Percentiles rank a stretch among this genome's conserved stretches.
phyloP scores from a whole-genome alignment of 257 asterid genomes.

The Gentiana macrophylla region DNA sequence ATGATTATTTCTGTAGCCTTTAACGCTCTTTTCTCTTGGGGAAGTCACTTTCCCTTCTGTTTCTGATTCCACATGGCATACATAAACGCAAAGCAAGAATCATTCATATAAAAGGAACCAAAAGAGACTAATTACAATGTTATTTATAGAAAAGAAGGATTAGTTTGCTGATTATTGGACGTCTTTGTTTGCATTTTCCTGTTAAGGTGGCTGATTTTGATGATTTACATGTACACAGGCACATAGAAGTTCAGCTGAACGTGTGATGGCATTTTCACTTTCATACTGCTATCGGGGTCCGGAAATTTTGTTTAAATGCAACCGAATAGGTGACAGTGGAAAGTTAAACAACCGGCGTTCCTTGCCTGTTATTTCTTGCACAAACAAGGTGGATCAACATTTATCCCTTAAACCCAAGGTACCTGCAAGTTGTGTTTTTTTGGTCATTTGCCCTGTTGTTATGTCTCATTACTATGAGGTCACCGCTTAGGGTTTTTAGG shows the following conservation, averaged over 20 bases:
- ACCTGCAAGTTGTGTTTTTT: neutral
- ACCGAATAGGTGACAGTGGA: conserved; percentile 9
- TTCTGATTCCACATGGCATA: too few species aligned
- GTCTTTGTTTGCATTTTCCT: too few species aligned
- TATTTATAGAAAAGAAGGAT: too few species aligned
- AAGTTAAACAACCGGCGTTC: conserved; percentile 10
- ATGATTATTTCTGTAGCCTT: too few species aligned
- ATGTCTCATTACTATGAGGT: neutral
- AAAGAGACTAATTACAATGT: too few species aligned
- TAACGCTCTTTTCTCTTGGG: too few species aligned
- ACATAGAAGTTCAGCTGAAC: neutral
- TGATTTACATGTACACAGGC: too few species aligned
- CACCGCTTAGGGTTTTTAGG: neutral
- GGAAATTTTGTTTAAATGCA: conserved; percentile 16
- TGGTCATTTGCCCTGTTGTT: neutral
- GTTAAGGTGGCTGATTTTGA: too few species aligned
- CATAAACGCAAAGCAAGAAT: too few species aligned
- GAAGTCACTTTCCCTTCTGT: too few species aligned
- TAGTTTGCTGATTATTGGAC: too few species aligned
- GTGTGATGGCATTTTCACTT: conserved; percentile 37
- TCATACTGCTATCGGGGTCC: conserved; percentile 30
- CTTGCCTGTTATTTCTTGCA: conserved; percentile 27
- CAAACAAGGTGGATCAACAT: conserved; percentile 19
- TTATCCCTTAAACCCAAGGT: conserved; percentile 38
- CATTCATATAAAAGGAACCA: too few species aligned